A percentile compares a stretch with the other conserved stretches of the same genome.
Evolutionary conservation across 352 stramenopile species (phyloP).

Genomic region (Pythium sukuiense): DNA sequence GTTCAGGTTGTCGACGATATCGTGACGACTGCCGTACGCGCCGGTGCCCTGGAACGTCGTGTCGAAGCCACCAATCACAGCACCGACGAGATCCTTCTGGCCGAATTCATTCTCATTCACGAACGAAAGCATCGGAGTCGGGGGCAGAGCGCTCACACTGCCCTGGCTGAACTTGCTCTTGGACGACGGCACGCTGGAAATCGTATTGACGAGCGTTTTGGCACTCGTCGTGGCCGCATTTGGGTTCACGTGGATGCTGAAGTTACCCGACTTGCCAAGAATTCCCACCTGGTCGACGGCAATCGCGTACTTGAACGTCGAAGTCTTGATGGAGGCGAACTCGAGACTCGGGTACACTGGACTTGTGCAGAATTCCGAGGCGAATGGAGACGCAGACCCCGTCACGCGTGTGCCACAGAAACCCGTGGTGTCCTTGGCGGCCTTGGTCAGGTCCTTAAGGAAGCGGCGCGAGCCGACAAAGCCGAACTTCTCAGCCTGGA

Average conservation of each 20-base stretch:
- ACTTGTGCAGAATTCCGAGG: conserved; percentile 60
- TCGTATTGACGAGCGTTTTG: conserved; percentile 44
- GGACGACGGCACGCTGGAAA: conserved; percentile 50
- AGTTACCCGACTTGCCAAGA: conserved; percentile 49
- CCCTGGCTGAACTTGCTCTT: conserved; percentile 37
- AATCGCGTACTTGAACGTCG: conserved; percentile 68
- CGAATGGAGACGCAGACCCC: conserved; percentile 54
- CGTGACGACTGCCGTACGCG: conserved; percentile 70
- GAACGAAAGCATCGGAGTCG: conserved; percentile 69
- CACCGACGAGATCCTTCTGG: conserved; percentile 51
- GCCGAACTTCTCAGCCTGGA: conserved; percentile 79
- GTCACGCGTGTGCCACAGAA: conserved; percentile 53
- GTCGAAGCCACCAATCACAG: conserved; percentile 74
- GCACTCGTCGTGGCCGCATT: conserved; percentile 37
- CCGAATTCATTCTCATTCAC: conserved; percentile 74
- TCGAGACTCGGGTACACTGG: conserved; percentile 66
- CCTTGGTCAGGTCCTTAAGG: conserved; percentile 60
- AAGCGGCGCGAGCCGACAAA: conserved; percentile 84
- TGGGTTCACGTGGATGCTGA: conserved; percentile 73
- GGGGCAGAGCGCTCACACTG: conserved; percentile 46
- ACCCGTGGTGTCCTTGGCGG: conserved; percentile 41
- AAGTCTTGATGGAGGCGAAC: conserved; percentile 58
- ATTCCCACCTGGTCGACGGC: conserved; percentile 78
- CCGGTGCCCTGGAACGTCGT: conserved; percentile 41
- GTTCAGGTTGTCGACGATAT: conserved; percentile 51